Conservation (phyloP, 75 land plant genomes). For the Azolla pinnata region DNA sequence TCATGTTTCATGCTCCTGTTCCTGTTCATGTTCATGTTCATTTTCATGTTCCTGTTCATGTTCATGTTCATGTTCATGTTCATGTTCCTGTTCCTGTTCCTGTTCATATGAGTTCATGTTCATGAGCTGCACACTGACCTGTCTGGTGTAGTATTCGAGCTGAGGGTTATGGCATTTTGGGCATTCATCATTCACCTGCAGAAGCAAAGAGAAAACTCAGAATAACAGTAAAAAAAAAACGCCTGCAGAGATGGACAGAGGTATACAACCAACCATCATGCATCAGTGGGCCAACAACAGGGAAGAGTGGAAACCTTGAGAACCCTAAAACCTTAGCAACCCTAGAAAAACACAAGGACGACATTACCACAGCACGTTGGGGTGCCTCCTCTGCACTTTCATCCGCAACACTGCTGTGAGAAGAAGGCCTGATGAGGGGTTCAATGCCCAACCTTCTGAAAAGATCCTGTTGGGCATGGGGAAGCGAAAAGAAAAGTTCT, state of each 20-base stretch:
- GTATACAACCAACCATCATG: background rate
- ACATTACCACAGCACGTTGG: conserved; percentile 29
- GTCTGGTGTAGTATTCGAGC: conserved; percentile 59
- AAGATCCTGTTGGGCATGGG: too few species aligned
- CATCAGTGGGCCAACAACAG: too few species aligned
- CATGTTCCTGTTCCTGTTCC: too few species aligned
- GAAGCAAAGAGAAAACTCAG: background rate
- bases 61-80: too few species aligned
- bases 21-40: too few species aligned
- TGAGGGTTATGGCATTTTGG: conserved; percentile 43
- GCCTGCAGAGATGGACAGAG: background rate
- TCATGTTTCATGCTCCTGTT: too few species aligned
- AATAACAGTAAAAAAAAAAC: background rate
- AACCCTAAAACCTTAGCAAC: background rate
- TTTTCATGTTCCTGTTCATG: too few species aligned
- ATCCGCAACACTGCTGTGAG: background rate
- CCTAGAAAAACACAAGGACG: background rate
- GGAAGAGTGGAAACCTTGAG: too few species aligned
- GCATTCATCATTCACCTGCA: conserved; percentile 52
- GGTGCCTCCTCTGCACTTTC: conserved; percentile 10
- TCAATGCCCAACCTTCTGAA: conserved; percentile 28
- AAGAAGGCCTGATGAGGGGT: conserved; percentile 14
- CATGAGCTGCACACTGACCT: too few species aligned
- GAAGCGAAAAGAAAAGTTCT: too few species aligned
- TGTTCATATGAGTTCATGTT: too few species aligned